phyloP scores from a whole-genome alignment of 2,329 filamentous ascomycete genomes.

The Geosmithia morbida region DNA sequence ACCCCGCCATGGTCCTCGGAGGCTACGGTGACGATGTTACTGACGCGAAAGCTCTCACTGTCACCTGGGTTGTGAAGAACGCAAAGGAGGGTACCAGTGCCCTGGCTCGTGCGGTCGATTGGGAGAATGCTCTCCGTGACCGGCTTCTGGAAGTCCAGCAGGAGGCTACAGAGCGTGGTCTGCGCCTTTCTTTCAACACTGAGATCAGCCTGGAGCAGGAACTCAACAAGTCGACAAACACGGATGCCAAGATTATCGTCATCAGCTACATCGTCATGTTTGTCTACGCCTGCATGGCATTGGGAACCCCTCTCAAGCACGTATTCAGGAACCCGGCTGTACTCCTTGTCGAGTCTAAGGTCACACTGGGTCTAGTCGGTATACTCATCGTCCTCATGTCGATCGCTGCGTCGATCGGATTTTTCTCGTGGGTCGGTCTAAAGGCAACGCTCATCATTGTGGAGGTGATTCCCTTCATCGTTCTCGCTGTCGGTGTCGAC shows the following conservation, averaged over 20 bases:
- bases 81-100: slow-evolving; percentile 57
- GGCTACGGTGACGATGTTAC: slow-evolving; percentile 58
- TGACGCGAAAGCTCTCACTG: slow-evolving; percentile 66
- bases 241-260: slow-evolving; percentile 89
- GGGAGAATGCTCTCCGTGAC: slow-evolving; percentile 67
- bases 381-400: slow-evolving; percentile 97
- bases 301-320: slow-evolving; percentile 73
- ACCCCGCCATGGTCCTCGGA: slow-evolving; percentile 74
- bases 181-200: slow-evolving; percentile 86
- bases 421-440: slow-evolving; percentile 83
- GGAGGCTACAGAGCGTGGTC: slow-evolving; percentile 63
- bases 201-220: slow-evolving; percentile 93
- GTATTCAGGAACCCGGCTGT: slow-evolving; percentile 71
- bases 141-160: slow-evolving; percentile 63
- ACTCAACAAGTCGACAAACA: slow-evolving; percentile 95
- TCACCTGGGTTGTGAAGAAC: slow-evolving; percentile 93
- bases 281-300: slow-evolving; percentile 81
- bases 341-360: slow-evolving; percentile 88
- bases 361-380: slow-evolving; percentile 84
- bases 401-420: slow-evolving; percentile 82
- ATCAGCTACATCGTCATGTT: slow-evolving; percentile 99
- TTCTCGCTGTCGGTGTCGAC: slow-evolving; percentile 91
- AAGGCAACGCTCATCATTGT: slow-evolving; percentile 97
- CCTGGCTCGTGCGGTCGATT: slow-evolving; percentile 68
- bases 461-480: slow-evolving; percentile 95